Evolutionary conservation across 306 rosid genomes (phyloP).

Genomic region (Prunus campanulata): DNA sequence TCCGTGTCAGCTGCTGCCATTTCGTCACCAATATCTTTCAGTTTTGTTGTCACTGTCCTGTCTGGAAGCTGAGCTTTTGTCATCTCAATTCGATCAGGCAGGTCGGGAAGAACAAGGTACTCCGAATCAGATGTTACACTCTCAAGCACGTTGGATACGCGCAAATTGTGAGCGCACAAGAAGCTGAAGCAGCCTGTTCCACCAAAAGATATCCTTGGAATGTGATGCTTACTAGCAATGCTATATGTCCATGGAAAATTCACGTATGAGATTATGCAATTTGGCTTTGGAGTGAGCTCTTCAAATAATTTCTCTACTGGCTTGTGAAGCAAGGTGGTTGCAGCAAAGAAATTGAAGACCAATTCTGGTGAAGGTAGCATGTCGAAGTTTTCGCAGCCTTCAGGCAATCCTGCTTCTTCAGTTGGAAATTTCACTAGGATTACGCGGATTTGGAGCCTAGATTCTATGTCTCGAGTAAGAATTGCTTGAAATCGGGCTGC

Average conservation of each 20-base stretch:
- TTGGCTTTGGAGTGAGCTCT: constrained; percentile 41
- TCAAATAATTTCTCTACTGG: constrained; percentile 34
- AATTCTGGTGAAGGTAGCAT: constrained; percentile 41
- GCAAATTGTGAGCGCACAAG: background rate
- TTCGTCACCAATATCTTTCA: background rate
- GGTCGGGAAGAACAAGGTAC: constrained; percentile 11
- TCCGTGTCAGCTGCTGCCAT: background rate
- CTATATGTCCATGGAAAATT: constrained; percentile 35
- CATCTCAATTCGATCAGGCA: constrained; percentile 19
- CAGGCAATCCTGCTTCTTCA: constrained; percentile 39
- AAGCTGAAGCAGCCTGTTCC: background rate
- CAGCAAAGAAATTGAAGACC: constrained; percentile 22
- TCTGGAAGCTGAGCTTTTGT: constrained; percentile 14
- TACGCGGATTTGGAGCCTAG: constrained; percentile 19
- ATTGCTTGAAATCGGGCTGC: constrained; percentile 18
- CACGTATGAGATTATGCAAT: constrained; percentile 62
- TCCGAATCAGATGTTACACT: constrained; percentile 1
- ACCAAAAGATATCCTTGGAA: constrained; percentile 24
- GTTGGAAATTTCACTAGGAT: constrained; percentile 19
- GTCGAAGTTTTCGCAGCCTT: constrained; percentile 59
- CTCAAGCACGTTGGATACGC: background rate
- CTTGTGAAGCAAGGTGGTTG: constrained; percentile 26
- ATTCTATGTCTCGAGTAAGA: constrained; percentile 17
- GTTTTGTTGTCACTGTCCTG: background rate
- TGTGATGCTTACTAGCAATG: background rate